A percentile compares a stretch with the other conserved stretches of the same genome.
These are phyloP conservation scores for Haberlea rhodopensis DNA, from an alignment of 257 asterid genomes.

Conservation along the genomic window DNA sequence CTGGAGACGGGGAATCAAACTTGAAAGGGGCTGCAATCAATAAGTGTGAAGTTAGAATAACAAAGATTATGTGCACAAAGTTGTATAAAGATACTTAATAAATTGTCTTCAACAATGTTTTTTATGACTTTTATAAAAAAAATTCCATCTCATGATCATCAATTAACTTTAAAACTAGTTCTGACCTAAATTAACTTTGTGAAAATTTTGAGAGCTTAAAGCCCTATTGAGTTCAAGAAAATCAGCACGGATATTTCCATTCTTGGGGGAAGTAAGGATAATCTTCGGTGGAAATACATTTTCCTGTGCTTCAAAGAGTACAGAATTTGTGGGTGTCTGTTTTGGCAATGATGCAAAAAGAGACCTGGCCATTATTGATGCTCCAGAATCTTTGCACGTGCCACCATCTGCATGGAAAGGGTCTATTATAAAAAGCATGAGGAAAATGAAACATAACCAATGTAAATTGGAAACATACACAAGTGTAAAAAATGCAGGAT, in stretches of 20 bases:
- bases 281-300: constrained; percentile 54
- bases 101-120: background rate
- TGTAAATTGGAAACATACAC: constrained; percentile 29
- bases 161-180: constrained; percentile 34
- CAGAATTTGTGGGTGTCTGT: constrained; percentile 46
- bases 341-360: constrained; percentile 86
- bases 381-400: constrained; percentile 81
- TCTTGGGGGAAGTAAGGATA: constrained; percentile 42
- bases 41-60: background rate
- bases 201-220: constrained; percentile 57
- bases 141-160: background rate
- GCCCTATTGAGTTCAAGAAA: constrained; percentile 67
- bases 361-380: constrained; percentile 89
- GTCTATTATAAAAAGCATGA: constrained; percentile 64
- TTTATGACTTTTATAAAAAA: background rate
- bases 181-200: constrained; percentile 75
- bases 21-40: background rate
- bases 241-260: constrained; percentile 52
- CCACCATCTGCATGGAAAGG: constrained; percentile 91
- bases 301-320: constrained; percentile 46
- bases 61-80: background rate
- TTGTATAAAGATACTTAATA: no score
- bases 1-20: background rate
- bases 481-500: constrained; percentile 13
- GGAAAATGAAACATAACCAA: constrained; percentile 28